Evolutionary conservation across 2,329 filamentous ascomycete species (phyloP), one percentile per base, ranked within the genome.

Genomic region (Pestalotiopsis sp.): DNA sequence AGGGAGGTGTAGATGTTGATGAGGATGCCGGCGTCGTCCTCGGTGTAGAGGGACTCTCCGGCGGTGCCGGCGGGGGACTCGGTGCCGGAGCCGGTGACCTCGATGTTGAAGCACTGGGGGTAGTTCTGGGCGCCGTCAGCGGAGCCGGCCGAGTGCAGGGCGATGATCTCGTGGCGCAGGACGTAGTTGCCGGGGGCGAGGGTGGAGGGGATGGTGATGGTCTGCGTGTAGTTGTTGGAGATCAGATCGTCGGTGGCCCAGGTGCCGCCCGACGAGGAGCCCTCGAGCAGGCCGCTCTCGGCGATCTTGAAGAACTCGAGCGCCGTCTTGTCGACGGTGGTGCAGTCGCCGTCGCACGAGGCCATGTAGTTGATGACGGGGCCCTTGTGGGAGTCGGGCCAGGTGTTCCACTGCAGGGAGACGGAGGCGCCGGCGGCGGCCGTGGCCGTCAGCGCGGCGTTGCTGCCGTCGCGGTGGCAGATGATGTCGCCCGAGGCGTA

Each of bases 381-480:
- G 3, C 78, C 78, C 59, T 76, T 69, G 81, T 93, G 85, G 67
- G 83, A 86, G 11, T 86, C 82, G n/a, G 90, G 90, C 91, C 91
- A 93, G 17, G 82, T 81, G 68, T 84, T 87, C 91, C 90, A 92
- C 73, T 88, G 84, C 63, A 92, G 79, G 69, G 86, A 81, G 72
- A 92, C 77, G 9, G 82, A 82, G 71, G 82, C 82, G 70, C 91
- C 91, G 14, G 90, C 91, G n/a, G 83, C 81, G 49, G 91, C 64
- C 57, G 69, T 68, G 25, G 73, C 74, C n/a, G 66, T 68, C 12
- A 72, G 61, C 39, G 74, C 70, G 4, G 77, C 81, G 63, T 81
- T 77, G 17, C 73, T 77, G 4, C 78, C 78, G 27, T 72, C 74
- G 23, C 76, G 71, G 72, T 81, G 79, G 72, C 82, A 83, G 72